phyloP scores from a whole-genome alignment of 2,329 filamentous ascomycete species.

The Calonectria henricotiae region DNA sequence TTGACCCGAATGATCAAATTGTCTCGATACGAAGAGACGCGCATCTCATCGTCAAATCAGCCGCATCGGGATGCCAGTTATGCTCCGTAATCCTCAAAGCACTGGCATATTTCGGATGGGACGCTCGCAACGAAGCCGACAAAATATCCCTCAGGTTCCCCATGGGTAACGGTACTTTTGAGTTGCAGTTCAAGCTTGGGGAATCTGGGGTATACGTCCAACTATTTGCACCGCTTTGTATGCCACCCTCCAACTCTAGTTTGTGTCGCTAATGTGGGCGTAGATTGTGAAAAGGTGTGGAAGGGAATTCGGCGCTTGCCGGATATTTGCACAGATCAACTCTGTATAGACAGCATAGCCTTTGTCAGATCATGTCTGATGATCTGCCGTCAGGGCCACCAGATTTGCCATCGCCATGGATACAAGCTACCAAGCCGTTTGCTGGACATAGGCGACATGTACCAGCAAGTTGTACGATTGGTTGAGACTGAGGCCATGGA shows the following conservation, averaged over 20 bases:
- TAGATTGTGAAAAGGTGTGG: slow-evolving; percentile 33
- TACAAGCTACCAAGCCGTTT: slow-evolving; percentile 36
- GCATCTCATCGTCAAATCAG: slow-evolving; percentile 6
- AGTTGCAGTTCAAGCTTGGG: slow-evolving; percentile 30
- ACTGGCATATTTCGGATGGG: slow-evolving; percentile 30
- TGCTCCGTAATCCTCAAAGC: slow-evolving; percentile 37
- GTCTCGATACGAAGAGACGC: not conserved
- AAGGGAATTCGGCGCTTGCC: slow-evolving; percentile 34
- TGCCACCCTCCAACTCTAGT: not conserved
- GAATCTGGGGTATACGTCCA: slow-evolving; percentile 25
- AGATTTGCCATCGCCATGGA: slow-evolving; percentile 20
- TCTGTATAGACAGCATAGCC: slow-evolving; percentile 32
- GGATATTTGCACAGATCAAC: slow-evolving; percentile 39
- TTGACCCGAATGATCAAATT: slow-evolving; percentile 12
- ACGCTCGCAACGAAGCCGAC: not conserved
- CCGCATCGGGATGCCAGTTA: slow-evolving; percentile 27
- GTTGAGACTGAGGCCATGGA: slow-evolving; percentile 1
- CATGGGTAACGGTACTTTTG: slow-evolving; percentile 37
- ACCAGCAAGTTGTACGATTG: slow-evolving; percentile 5
- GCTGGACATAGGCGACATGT: slow-evolving; percentile 34
- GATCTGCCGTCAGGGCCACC: slow-evolving; percentile 32
- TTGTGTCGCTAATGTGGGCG: not conserved
- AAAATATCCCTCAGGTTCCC: slow-evolving; percentile 36
- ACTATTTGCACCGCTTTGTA: slow-evolving; percentile 38
- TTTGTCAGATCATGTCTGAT: slow-evolving; percentile 39